Conservation (phyloP, 2,329 filamentous ascomycete genomes). For the Lomentospora prolificans region DNA sequence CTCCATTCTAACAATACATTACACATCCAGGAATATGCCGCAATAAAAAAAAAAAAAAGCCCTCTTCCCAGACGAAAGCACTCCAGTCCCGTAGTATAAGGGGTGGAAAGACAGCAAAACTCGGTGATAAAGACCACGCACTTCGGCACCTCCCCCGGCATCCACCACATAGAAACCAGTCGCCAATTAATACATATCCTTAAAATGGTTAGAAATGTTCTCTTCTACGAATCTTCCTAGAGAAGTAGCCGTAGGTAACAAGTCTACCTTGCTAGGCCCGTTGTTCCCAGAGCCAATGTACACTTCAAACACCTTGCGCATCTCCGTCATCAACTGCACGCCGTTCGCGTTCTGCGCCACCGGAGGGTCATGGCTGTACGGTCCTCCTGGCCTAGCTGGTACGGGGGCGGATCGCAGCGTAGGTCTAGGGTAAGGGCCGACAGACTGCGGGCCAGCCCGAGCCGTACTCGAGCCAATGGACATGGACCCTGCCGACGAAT, state of each 20-base stretch:
- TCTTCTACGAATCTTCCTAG: slow-evolving; percentile 18
- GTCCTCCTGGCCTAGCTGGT: slow-evolving; percentile 12
- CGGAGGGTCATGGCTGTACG: slow-evolving; percentile 8
- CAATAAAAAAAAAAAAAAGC: too few species aligned
- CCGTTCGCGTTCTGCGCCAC: slow-evolving; percentile 28
- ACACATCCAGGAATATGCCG: too few species aligned
- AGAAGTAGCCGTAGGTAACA: slow-evolving; percentile 14
- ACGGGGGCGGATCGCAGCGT: slow-evolving; percentile 1
- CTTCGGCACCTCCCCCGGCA: too few species aligned
- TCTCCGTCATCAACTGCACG: slow-evolving; percentile 40
- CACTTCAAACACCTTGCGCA: slow-evolving; percentile 36
- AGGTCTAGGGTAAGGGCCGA: slow-evolving; percentile 3
- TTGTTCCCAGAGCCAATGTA: slow-evolving; percentile 22
- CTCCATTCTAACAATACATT: too few species aligned
- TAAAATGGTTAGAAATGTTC: slow-evolving; percentile 26
- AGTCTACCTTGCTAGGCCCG: slow-evolving; percentile 15
- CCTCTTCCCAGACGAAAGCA: too few species aligned
- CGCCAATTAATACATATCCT: slow-evolving; percentile 25
- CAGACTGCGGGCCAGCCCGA: neutral
- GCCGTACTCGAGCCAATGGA: neutral
- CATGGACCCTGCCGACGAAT: neutral
- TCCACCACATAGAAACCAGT: neutral
- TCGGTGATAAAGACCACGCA: too few species aligned
- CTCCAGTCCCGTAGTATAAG: too few species aligned
- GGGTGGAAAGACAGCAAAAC: too few species aligned